Percentiles rank a stretch among this genome's conserved stretches.
phyloP scores from a whole-genome alignment of 2,329 filamentous ascomycete species.

The Akanthomyces dipterigenus region DNA sequence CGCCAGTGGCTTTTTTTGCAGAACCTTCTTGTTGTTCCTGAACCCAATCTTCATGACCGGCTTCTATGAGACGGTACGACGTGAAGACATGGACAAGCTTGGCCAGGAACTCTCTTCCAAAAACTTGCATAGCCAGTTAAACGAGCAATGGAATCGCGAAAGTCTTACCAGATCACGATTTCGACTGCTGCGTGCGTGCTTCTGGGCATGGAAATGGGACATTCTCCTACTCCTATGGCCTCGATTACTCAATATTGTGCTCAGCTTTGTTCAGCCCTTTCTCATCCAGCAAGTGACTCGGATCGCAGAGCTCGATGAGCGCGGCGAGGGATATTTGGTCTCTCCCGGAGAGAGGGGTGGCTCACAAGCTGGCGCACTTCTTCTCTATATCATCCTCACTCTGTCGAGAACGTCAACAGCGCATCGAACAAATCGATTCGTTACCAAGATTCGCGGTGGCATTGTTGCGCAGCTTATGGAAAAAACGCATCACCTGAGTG shows the following conservation, averaged over 20 bases:
- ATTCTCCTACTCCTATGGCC: background rate
- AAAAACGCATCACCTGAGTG: slow-evolving; percentile 30
- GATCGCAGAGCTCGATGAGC: background rate
- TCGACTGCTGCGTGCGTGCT: background rate
- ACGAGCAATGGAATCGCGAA: background rate
- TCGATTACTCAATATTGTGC: background rate
- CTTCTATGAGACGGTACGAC: background rate
- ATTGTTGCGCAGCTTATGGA: slow-evolving; percentile 40
- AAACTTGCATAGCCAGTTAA: background rate
- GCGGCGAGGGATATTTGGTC: background rate
- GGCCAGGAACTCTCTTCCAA: background rate
- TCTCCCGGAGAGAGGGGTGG: background rate
- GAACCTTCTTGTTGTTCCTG: background rate
- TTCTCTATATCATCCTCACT: background rate
- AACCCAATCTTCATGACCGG: background rate
- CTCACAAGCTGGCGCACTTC: background rate
- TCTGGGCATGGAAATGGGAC: background rate
- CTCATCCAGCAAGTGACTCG: background rate
- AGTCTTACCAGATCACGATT: background rate
- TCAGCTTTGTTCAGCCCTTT: background rate
- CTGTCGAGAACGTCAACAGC: background rate
- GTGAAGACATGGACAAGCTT: too few species aligned
- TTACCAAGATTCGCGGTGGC: slow-evolving; percentile 25
- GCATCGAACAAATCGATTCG: slow-evolving; percentile 16
- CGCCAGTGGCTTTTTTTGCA: background rate